Evolutionary conservation across 805 yeast genomes (phyloP).

Genomic region (Saturnispora sekii): DNA sequence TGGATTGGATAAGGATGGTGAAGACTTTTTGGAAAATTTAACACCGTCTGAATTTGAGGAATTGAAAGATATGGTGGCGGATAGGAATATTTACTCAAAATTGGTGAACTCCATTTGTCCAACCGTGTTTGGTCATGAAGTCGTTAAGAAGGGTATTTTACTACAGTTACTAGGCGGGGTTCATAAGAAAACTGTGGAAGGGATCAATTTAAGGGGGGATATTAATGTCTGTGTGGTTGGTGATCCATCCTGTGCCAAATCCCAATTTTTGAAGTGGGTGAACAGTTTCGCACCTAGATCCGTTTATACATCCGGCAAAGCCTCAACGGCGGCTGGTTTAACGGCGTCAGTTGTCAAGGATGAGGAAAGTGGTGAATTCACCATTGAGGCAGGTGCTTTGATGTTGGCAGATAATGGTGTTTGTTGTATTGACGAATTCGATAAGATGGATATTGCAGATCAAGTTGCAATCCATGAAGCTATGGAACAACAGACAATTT

Average conservation of each 20-base stretch:
- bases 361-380: constrained; percentile 93
- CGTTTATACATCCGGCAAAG: constrained; percentile 95
- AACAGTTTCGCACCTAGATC: constrained; percentile 88
- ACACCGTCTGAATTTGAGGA: constrained; percentile 78
- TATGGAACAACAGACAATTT: constrained; percentile 98
- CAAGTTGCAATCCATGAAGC: constrained; percentile 99
- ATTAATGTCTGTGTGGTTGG: constrained; percentile 95
- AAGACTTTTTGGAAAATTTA: constrained; percentile 64
- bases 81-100: constrained; percentile 74
- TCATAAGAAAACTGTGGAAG: constrained; percentile 87
- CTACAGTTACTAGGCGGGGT: constrained; percentile 91
- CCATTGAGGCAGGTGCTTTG: constrained; percentile 97
- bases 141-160: constrained; percentile 83
- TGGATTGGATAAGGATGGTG: constrained; percentile 28
- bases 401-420: constrained; percentile 98
- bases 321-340: constrained; percentile 96
- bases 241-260: constrained; percentile 95
- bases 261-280: constrained; percentile 91
- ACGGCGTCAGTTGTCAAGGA: constrained; percentile 97
- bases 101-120: constrained; percentile 88
- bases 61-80: constrained; percentile 82
- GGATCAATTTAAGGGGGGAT: constrained; percentile 92
- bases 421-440: constrained; percentile 97
- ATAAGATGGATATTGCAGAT: constrained; percentile 91
- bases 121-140: constrained; percentile 92